Conservation (phyloP, 2,329 filamentous ascomycete species). For the Claviceps monticola region DNA sequence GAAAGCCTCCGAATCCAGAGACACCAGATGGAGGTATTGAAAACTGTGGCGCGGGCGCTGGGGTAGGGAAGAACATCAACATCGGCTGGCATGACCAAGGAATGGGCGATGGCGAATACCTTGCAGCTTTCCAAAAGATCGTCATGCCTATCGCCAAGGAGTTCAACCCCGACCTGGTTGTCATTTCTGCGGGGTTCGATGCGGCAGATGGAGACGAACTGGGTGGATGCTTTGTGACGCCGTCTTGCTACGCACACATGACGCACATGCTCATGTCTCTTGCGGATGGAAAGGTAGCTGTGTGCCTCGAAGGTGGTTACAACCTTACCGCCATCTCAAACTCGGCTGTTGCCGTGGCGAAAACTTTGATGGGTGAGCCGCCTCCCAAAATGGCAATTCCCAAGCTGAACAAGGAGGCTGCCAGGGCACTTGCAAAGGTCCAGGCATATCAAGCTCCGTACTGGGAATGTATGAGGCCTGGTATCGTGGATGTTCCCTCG, state of each 20-base stretch:
- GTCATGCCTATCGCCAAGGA: conserved; percentile 93
- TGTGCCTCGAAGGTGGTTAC: conserved; percentile 92
- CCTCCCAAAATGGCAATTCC: conserved; percentile 49
- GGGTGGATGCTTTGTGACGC: conserved; percentile 84
- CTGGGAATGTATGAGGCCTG: conserved; percentile 79
- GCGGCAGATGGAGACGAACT: conserved; percentile 87
- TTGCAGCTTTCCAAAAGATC: conserved; percentile 89
- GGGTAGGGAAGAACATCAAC: conserved; percentile 50
- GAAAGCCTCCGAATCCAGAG: conserved; percentile 40
- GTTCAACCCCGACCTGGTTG: conserved; percentile 86
- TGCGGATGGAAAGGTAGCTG: conserved; percentile 75
- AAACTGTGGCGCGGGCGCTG: conserved; percentile 41
- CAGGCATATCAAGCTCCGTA: conserved; percentile 52
- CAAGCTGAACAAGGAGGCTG: conserved; percentile 43
- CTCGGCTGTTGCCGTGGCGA: conserved; percentile 81
- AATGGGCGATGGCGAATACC: conserved; percentile 94
- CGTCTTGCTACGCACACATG: conserved; percentile 91
- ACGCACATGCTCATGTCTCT: conserved; percentile 98
- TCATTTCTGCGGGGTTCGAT: conserved; percentile 92
- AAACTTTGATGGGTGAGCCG: conserved; percentile 89
- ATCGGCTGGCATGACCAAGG: conserved; percentile 55
- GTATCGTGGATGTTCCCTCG: conserved; percentile 40
- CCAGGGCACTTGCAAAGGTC: conserved; percentile 41
- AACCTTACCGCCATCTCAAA: conserved; percentile 86
- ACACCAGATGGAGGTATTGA: conserved; percentile 48